Conservation (phyloP, 1,284 basidiomycete species). For the Ustanciosporium gigantosporum region DNA sequence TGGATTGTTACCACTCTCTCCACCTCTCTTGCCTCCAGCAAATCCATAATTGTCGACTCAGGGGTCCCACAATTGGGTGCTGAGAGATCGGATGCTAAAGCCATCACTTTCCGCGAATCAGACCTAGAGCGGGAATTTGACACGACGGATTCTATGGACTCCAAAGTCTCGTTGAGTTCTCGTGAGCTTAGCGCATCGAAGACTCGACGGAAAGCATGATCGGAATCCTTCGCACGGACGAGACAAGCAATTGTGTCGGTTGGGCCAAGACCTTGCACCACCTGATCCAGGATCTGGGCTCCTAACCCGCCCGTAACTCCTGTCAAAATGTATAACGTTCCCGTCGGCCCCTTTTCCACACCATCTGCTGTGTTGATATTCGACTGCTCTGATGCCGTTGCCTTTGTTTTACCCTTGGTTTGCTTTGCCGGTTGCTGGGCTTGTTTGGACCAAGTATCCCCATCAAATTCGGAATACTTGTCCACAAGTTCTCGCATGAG, state of each 20-base stretch:
- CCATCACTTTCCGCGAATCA: neutral
- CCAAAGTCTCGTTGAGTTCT: neutral
- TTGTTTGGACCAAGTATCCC: neutral
- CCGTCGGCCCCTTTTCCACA: no score
- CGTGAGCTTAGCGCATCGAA: slow-evolving; percentile 57
- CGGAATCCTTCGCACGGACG: slow-evolving; percentile 65
- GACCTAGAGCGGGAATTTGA: no score
- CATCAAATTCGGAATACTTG: slow-evolving; percentile 40
- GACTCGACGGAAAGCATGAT: slow-evolving; percentile 62
- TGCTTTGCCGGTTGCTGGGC: neutral
- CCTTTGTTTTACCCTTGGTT: no score
- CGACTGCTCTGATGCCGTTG: no score
- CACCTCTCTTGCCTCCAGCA: no score
- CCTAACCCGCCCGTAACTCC: slow-evolving; percentile 71
- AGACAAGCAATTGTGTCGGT: slow-evolving; percentile 65
- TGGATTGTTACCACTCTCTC: slow-evolving; percentile 27
- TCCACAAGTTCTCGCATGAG: slow-evolving; percentile 55
- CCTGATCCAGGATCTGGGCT: slow-evolving; percentile 68
- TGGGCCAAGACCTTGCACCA: slow-evolving; percentile 37
- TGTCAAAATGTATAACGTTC: slow-evolving; percentile 62
- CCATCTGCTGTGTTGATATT: no score
- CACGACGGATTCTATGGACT: no score
- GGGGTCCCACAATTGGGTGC: slow-evolving; percentile 5
- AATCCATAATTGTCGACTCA: neutral
- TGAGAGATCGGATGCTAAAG: slow-evolving; percentile 21